Percentiles rank a stretch among this genome's conserved stretches.
Conservation (phyloP, 805 yeast genomes). For the Starmera caribaea region DNA sequence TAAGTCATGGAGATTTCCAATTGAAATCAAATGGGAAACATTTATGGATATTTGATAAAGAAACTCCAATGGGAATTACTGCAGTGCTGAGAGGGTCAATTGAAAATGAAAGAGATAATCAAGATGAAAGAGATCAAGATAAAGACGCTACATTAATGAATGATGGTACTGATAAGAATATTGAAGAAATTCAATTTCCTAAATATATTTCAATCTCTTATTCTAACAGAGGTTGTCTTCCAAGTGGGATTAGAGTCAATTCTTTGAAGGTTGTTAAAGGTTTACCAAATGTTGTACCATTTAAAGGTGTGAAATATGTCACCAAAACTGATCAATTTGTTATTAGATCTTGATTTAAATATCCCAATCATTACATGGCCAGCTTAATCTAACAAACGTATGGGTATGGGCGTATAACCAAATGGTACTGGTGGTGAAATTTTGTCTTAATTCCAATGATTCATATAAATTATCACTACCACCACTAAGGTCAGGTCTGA, state of each 20-base stretch:
- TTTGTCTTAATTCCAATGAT: too few relatives aligned
- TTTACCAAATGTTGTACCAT: slow-evolving; percentile 60
- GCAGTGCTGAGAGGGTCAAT: slow-evolving; percentile 61
- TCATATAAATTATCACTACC: slow-evolving; percentile 1
- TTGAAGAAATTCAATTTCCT: slow-evolving; percentile 22
- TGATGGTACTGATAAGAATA: background rate
- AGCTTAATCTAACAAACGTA: slow-evolving; percentile 11
- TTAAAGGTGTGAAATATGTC: slow-evolving; percentile 82
- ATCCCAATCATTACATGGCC: slow-evolving; percentile 13
- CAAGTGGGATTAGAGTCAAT: slow-evolving; percentile 68
- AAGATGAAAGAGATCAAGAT: slow-evolving; percentile 9
- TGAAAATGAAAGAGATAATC: slow-evolving; percentile 10
- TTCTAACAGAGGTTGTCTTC: slow-evolving; percentile 54
- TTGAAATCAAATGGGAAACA: slow-evolving; percentile 40
- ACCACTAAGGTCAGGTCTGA: slow-evolving; percentile 7
- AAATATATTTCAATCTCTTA: slow-evolving; percentile 41
- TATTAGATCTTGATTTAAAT: slow-evolving; percentile 7
- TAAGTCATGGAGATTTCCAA: slow-evolving; percentile 72
- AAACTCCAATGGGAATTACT: slow-evolving; percentile 49
- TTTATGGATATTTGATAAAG: slow-evolving; percentile 62
- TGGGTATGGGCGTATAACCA: slow-evolving; percentile 10
- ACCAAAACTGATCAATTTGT: slow-evolving; percentile 51
- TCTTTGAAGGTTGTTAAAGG: slow-evolving; percentile 55
- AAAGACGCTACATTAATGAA: background rate
- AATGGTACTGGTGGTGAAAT: too few relatives aligned